Base-by-base conservation (phyloP, 2,329 filamentous ascomycete species). In the Sporothrix variecibatus region DNA sequence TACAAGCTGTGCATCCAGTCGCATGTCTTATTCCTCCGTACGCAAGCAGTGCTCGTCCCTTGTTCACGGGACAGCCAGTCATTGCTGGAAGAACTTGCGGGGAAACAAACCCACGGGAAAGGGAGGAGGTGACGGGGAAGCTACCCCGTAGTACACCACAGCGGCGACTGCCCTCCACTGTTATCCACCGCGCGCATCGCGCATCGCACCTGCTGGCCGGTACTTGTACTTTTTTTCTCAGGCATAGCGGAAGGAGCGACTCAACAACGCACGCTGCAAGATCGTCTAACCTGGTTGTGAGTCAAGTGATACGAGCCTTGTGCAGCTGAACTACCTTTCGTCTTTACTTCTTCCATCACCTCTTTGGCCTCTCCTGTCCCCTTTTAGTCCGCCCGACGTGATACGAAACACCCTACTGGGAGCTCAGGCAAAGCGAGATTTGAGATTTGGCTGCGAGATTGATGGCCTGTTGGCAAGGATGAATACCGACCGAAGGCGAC, bases 261-360 rank as follows among this genome's bases (percentile, higher is more conserved):
- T n/a, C 49, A 58, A 26, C 31, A 28, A 43, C 15, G 23, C n/a
- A 38, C n/a, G 68, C 51, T 71, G 69, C 69, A 31, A 43, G 53
- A 49, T 60, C 69, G 69, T 71, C 69, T 71, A 71, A 38, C 67
- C 49, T 3, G 23, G 62, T 67, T 38, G 62, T 28, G 62, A n/a
- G 67, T 46, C 68, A 31, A 58, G 69, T 49, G 38, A 23, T 31
- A 62, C 69, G 23, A 58, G 20, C 17, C 3, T 56, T 43, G 9
- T 46, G 43, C 26, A 34, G 65, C 38, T 49, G 65, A 12, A 20
- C 62, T 0, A 1, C 7, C 23, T 65, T 26, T 46, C 1, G 20
- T 7, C 8, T 60, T 12, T 12, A 20, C 17, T 60, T 46, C 40
- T n/a, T 9, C 11, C 8, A 20, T 72, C 46, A 49, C 43, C 43